phyloP scores from a whole-genome alignment of 2,329 filamentous ascomycete genomes.

The Pseudogymnoascus sp. region DNA sequence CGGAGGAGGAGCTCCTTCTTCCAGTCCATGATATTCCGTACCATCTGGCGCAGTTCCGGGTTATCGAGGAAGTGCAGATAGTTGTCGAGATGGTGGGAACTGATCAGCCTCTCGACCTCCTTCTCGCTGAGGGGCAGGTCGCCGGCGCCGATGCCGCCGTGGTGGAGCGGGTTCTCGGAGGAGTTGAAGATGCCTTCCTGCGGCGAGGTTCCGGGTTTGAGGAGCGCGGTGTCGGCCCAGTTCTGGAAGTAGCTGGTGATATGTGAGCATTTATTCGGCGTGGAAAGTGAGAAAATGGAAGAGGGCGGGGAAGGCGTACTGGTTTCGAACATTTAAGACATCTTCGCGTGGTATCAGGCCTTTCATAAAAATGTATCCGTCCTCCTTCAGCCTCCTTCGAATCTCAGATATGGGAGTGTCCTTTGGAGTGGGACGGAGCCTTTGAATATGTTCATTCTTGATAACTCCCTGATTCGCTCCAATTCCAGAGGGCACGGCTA shows the following conservation, averaged over 20 bases:
- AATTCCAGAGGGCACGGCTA: not conserved
- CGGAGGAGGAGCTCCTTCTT: constrained; percentile 38
- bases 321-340: not conserved
- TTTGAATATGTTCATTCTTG: not conserved
- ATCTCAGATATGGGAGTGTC: not conserved
- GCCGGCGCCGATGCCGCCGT: constrained; percentile 3
- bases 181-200: constrained; percentile 46
- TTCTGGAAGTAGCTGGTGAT: constrained; percentile 40
- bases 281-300: not conserved
- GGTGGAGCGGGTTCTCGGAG: constrained; percentile 10
- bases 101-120: not conserved
- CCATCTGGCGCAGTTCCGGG: constrained; percentile 38
- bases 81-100: not conserved
- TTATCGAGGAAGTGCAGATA: constrained; percentile 25
- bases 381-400: not conserved
- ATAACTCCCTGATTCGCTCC: constrained; percentile 6
- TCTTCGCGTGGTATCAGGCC: constrained; percentile 1
- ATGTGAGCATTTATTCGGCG: not conserved
- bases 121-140: not conserved
- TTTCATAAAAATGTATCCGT: not conserved
- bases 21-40: constrained; percentile 45
- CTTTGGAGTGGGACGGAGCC: not conserved
- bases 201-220: constrained; percentile 42
- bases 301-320: not conserved
- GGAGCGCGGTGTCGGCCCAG: constrained; percentile 45